These are phyloP conservation scores for Cercospora sp. DNA, from an alignment of 2,329 filamentous ascomycete species.

Conservation along the genomic window DNA sequence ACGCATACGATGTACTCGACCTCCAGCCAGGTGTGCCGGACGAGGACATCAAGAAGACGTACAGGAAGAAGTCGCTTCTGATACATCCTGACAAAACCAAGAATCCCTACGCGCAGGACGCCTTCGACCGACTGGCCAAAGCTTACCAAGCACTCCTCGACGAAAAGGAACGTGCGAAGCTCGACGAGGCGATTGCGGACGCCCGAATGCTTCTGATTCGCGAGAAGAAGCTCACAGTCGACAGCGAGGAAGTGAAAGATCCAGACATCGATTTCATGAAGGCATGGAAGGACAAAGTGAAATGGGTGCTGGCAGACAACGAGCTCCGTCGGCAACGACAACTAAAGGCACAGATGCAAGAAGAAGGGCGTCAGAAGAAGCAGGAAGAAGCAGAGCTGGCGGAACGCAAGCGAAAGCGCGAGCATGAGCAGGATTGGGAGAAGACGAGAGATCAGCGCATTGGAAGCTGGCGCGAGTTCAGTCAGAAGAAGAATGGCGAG, in stretches of 20 bases:
- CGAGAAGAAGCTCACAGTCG: slow-evolving; percentile 88
- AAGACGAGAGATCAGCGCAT: slow-evolving; percentile 87
- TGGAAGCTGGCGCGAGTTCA: slow-evolving; percentile 88
- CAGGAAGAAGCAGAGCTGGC: slow-evolving; percentile 83
- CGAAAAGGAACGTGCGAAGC: slow-evolving; percentile 80
- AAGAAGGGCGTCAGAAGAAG: slow-evolving; percentile 86
- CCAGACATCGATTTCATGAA: slow-evolving; percentile 73
- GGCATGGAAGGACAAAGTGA: slow-evolving; percentile 87
- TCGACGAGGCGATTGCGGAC: slow-evolving; percentile 95
- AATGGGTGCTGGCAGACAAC: slow-evolving; percentile 87
- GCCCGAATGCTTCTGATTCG: slow-evolving; percentile 92
- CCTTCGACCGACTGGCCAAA: slow-evolving; percentile 95
- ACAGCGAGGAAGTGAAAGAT: slow-evolving; percentile 77
- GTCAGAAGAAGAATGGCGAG: slow-evolving; percentile 57
- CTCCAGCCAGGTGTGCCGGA: slow-evolving; percentile 93
- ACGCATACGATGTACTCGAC: slow-evolving; percentile 89
- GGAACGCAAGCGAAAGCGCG: slow-evolving; percentile 61
- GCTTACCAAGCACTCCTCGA: slow-evolving; percentile 89
- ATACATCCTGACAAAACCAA: slow-evolving; percentile 98
- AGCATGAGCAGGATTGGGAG: slow-evolving; percentile 95
- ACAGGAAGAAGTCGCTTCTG: slow-evolving; percentile 96
- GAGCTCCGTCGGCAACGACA: slow-evolving; percentile 81
- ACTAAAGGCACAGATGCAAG: slow-evolving; percentile 91
- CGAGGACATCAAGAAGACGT: slow-evolving; percentile 89
- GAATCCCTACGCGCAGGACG: slow-evolving; percentile 86